Base-by-base conservation (phyloP, 441 rosid genomes). In the Eutrema salsugineum region DNA sequence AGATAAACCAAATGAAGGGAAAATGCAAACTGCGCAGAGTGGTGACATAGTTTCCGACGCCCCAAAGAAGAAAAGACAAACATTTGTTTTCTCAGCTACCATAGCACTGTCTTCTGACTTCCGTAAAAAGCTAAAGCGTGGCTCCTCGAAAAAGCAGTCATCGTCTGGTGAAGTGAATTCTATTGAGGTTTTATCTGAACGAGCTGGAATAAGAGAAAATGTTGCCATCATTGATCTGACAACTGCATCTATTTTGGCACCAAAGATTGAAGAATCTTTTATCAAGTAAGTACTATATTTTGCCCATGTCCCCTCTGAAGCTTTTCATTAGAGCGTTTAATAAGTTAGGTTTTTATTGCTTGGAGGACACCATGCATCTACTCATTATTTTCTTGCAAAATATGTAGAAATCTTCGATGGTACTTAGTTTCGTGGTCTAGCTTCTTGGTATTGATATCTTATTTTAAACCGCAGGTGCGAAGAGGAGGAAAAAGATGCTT, bases 51-150 rank as follows among this genome's bases (percentile, higher is more conserved):
- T 81, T 70, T 72, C 94, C 47, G 88, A 80, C 75, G 51, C 75
- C 70, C 89, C 86, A 65, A 88, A 79, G 83, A 95, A 93, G 86
- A 93, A 93, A 84, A 85, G 99, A 79, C 97, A 93, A 80, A 91
- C 98, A 3, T 84, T 91, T 80, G 97, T 95, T 39, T 95, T 95
- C 78, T 95, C 99, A 75, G 98, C 99, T 40, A 95, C 99, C 73
- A 79, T 95, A 77, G 94, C 97, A 35, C 83, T 95, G 54, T 93
- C 98, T 66, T 79, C 94, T 40, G 97, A 88, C 83, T 95, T 93
- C 72, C 95, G 97, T 69, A 95, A 87, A 87, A 95, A 93, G 87
- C 88, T 95, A 75, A 91, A 91, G 87, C 89, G 84, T 32, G 86
- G 91, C 49, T 77, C 79, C 59, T 76, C 78, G 1, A 93, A 84